Base-by-base conservation (phyloP, 225 moss, liverwort and hornwort species). In the Sphagnum contortum region DNA sequence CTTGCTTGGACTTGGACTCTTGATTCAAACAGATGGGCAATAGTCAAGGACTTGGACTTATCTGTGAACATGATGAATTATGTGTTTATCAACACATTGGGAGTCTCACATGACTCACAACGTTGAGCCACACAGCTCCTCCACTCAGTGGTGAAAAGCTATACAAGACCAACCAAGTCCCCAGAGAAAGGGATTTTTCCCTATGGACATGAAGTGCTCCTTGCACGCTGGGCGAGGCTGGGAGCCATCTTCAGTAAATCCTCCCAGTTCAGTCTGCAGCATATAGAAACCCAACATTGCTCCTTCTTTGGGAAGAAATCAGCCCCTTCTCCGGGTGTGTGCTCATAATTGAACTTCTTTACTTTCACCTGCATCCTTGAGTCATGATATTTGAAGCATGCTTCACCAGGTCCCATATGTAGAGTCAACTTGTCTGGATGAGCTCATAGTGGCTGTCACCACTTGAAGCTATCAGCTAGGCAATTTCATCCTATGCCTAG, bases 301-400 rank as follows among this genome's bases (percentile, higher is more conserved):
- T 66, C 77, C 11, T 91, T 83, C 77, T 88, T 85, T 6, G 74
- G 75, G 66, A 60, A 69, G 46, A 54, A 63, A 55, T 74, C 77
- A 3, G 70, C 78, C 7, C 79, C 88, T 66, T 81, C 91, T 61
- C 91, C 91, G 77, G 88, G 90, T 88, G 65, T 48, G 58, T 50
- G n/a, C 14, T 5, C 29, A 67, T 29, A 29, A 29, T 29, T 29
- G 29, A 29, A 29, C 29, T 29, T 29, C 29, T 29, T 50, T 47
- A 5, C 66, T 44, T 55, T 14, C 5, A 8, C 47, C 5, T 2
- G 5, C 44, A 9, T 54, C 3, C 14, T 9, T 14, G n/a, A 56
- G 47, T 7, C 13, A 9, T 13, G 13, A n/a, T 8, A 14, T 46
- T 51, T 48, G 64, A 5, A 5, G 10, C 60, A 61, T 61, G 60